phyloP scores from a whole-genome alignment of 2,329 filamentous ascomycete species.

The Xylariaceae sp. region DNA sequence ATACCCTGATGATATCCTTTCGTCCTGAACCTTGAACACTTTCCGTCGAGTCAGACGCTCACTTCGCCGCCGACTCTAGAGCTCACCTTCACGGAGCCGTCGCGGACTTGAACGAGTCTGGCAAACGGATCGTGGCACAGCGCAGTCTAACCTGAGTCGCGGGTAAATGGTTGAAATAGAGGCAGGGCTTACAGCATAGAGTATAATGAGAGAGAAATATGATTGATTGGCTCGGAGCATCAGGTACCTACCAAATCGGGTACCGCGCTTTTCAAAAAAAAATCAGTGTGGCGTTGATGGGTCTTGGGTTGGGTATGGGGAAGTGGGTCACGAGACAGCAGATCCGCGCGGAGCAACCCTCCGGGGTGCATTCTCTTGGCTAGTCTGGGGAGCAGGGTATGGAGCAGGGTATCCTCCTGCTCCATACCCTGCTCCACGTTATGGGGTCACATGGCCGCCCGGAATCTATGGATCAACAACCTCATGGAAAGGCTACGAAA shows the following conservation, averaged over 20 bases:
- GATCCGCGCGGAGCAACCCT: not conserved
- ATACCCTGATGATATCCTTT: not conserved
- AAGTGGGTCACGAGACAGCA: not conserved
- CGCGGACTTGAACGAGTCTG: constrained; percentile 1
- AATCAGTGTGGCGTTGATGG: not conserved
- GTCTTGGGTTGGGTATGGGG: not conserved
- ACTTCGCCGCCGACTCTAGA: not conserved
- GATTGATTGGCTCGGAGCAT: constrained; percentile 8
- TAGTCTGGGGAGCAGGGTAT: not conserved
- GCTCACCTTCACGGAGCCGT: not conserved
- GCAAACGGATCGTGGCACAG: constrained; percentile 6
- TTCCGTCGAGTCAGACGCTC: not conserved
- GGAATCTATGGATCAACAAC: too few relatives aligned
- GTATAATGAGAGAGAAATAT: not conserved
- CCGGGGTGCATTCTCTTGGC: not conserved
- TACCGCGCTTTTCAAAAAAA: not conserved
- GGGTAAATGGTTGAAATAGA: constrained; percentile 18
- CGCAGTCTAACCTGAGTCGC: constrained; percentile 9
- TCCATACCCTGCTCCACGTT: not conserved
- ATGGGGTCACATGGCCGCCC: too few relatives aligned
- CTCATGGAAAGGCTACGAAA: too few relatives aligned
- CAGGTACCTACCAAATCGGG: constrained; percentile 7
- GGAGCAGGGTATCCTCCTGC: too few relatives aligned
- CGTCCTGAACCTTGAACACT: not conserved
- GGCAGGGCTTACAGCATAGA: constrained; percentile 3